Evolutionary conservation across 2,329 filamentous ascomycete genomes (phyloP).

Genomic region (Penicillium sp.): DNA sequence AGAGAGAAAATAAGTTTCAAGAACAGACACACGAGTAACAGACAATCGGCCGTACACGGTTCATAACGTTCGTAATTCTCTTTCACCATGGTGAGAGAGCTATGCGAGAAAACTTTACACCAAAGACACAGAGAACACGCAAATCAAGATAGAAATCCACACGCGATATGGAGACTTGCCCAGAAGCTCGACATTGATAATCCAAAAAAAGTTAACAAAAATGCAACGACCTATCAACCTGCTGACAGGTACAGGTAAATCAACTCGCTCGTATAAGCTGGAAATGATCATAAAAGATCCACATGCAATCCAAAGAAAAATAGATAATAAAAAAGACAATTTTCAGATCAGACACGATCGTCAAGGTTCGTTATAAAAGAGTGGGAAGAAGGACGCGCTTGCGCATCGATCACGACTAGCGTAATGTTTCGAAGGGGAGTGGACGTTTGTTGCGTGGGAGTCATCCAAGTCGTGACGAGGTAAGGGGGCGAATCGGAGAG

Average conservation of each 20-base stretch:
- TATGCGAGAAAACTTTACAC: no score
- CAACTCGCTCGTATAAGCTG: no score
- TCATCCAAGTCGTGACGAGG: slow-evolving; percentile 22
- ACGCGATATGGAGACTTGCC: no score
- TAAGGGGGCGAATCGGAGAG: slow-evolving; percentile 5
- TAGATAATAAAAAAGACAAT: slow-evolving; percentile 16
- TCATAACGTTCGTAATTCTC: slow-evolving; percentile 40
- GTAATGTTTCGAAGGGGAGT: slow-evolving; percentile 8
- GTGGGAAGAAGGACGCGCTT: slow-evolving; percentile 15
- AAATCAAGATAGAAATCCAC: no score
- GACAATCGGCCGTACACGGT: slow-evolving; percentile 31
- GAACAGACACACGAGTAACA: slow-evolving; percentile 14
- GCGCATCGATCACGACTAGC: slow-evolving; percentile 21
- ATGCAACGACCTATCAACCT: no score
- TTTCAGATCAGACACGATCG: background rate
- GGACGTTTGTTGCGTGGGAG: slow-evolving; percentile 9
- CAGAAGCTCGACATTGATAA: no score
- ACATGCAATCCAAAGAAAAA: slow-evolving; percentile 29
- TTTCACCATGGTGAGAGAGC: slow-evolving; percentile 27
- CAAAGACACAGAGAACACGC: no score
- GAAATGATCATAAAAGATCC: no score
- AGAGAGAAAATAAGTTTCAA: slow-evolving; percentile 11
- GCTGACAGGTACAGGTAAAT: no score
- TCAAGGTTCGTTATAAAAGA: slow-evolving; percentile 8
- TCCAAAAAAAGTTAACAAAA: no score